These are phyloP conservation scores for Arachis stenosperma DNA, from an alignment of 306 rosid genomes.

Conservation along the genomic window DNA sequence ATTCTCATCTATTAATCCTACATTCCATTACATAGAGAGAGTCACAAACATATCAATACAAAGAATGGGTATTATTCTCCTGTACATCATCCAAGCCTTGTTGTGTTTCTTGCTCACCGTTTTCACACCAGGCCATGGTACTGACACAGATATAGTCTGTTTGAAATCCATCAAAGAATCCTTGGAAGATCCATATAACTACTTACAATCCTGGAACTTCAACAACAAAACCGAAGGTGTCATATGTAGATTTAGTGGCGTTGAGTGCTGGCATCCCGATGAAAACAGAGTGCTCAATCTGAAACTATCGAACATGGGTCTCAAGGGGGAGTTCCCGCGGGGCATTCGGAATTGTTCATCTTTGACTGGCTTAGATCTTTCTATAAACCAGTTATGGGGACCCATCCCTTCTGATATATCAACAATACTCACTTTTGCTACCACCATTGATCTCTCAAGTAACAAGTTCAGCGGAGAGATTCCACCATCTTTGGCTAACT, in stretches of 20 bases:
- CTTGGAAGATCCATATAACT: slow-evolving; percentile 23
- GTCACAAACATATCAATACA: not conserved
- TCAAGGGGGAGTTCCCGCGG: slow-evolving; percentile 39
- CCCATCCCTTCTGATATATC: slow-evolving; percentile 38
- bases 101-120: slow-evolving; percentile 9
- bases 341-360: not conserved
- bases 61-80: not conserved
- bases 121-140: not conserved
- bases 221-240: not conserved
- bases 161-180: slow-evolving; percentile 26
- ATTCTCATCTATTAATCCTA: not conserved
- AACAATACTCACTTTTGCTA: not conserved
- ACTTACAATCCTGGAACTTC: slow-evolving; percentile 32
- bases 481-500: not conserved
- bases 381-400: slow-evolving; percentile 8
- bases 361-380: slow-evolving; percentile 15
- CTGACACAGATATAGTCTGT: not conserved
- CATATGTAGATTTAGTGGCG: slow-evolving; percentile 4
- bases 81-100: not conserved
- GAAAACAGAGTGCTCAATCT: slow-evolving; percentile 24
- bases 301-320: not conserved
- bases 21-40: not conserved
- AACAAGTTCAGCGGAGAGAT: slow-evolving; percentile 35
- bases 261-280: slow-evolving; percentile 30
- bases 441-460: slow-evolving; percentile 4